A percentile compares a stretch with the other conserved stretches of the same genome.
Evolutionary conservation across 768 basidiomycete species (phyloP).

Genomic region (Pholiota conissans): DNA sequence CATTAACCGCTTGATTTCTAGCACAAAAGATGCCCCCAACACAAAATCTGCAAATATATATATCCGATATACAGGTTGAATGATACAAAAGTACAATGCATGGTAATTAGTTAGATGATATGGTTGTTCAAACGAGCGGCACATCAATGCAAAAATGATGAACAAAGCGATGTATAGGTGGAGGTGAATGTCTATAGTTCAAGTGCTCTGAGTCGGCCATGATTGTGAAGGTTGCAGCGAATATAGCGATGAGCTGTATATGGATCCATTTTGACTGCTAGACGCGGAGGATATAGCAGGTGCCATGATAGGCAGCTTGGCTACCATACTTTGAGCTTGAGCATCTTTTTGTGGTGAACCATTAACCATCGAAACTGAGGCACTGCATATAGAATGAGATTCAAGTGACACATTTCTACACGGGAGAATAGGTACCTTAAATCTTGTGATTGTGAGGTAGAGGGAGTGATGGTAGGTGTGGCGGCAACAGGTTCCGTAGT

Average conservation of each 20-base stretch:
- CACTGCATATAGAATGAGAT: slow-evolving; percentile 7
- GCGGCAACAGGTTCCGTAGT: slow-evolving; percentile 51
- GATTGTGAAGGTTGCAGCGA: slow-evolving; percentile 27
- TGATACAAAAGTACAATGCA: background rate
- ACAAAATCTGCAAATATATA: background rate
- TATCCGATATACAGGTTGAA: background rate
- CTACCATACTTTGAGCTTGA: slow-evolving; percentile 23
- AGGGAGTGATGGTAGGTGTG: slow-evolving; percentile 38
- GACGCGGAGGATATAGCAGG: slow-evolving; percentile 31
- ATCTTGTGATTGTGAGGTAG: slow-evolving; percentile 32
- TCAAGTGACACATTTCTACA: background rate
- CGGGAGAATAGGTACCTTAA: slow-evolving; percentile 31
- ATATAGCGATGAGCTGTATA: slow-evolving; percentile 32
- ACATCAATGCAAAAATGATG: background rate
- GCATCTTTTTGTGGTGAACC: slow-evolving; percentile 37
- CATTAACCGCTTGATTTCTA: no score
- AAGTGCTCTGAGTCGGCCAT: slow-evolving; percentile 21
- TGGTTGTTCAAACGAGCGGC: background rate
- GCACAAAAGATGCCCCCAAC: no score
- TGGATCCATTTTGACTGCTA: slow-evolving; percentile 38
- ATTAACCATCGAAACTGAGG: slow-evolving; percentile 25
- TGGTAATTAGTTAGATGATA: background rate
- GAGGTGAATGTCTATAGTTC: background rate
- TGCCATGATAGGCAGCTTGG: slow-evolving; percentile 27
- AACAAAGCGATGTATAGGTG: background rate